Conservation (phyloP, 768 basidiomycete species). For the Boletus sp. region DNA sequence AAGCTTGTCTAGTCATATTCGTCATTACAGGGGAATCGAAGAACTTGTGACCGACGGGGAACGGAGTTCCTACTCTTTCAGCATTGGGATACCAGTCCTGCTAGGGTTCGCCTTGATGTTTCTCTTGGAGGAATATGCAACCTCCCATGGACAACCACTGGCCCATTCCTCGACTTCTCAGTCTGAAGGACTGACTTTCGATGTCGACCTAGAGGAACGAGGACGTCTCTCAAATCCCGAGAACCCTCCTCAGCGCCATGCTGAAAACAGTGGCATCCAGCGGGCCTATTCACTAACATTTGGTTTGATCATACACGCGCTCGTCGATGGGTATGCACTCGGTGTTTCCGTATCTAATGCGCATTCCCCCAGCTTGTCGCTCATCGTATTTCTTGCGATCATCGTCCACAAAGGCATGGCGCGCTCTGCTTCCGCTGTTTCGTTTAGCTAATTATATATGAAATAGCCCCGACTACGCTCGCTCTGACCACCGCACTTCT, state of each 20-base stretch:
- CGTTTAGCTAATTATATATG: constrained; percentile 10
- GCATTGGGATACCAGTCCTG: constrained; percentile 63
- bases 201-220: constrained; percentile 61
- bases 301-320: constrained; percentile 82
- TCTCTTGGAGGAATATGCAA: constrained; percentile 61
- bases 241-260: constrained; percentile 5
- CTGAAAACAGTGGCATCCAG: constrained; percentile 27
- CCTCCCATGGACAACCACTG: constrained; percentile 47
- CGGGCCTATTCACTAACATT: constrained; percentile 73
- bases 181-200: constrained; percentile 39
- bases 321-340: constrained; percentile 90
- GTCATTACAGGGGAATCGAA: constrained; percentile 66
- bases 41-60: constrained; percentile 41
- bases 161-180: constrained; percentile 12
- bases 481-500: constrained; percentile 85
- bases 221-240: constrained; percentile 36
- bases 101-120: constrained; percentile 59
- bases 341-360: constrained; percentile 66
- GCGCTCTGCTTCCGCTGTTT: neutral
- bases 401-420: constrained; percentile 81
- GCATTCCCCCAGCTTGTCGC: constrained; percentile 53
- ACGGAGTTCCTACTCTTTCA: constrained; percentile 44
- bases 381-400: constrained; percentile 89
- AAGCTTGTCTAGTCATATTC: neutral
- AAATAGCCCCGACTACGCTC: constrained; percentile 82